These are phyloP conservation scores for Paecilomyces niveus DNA, from an alignment of 2,329 filamentous ascomycete species.

Conservation along the genomic window DNA sequence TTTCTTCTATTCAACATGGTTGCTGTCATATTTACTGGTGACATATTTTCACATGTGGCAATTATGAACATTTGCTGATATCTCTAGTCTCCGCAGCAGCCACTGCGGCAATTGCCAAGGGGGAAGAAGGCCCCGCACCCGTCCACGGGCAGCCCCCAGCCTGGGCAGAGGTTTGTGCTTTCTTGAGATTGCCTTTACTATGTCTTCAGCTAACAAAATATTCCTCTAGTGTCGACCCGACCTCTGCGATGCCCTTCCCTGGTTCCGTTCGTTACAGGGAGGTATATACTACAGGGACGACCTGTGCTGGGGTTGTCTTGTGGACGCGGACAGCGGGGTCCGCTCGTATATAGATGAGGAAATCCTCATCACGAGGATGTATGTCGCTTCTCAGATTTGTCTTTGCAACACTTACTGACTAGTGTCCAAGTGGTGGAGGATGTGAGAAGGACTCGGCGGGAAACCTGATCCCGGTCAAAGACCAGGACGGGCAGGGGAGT, in stretches of 20 bases:
- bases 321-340: conserved; percentile 48
- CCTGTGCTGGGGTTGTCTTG: conserved; percentile 51
- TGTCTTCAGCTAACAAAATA: background rate
- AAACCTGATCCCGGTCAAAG: conserved; percentile 38
- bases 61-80: background rate
- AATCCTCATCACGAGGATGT: conserved; percentile 58
- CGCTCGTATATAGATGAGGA: conserved; percentile 55
- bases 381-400: conserved; percentile 19
- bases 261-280: conserved; percentile 56
- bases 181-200: background rate
- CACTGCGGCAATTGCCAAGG: background rate
- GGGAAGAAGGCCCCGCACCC: background rate
- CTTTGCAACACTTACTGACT: conserved; percentile 9
- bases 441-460: conserved; percentile 41
- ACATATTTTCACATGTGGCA: background rate
- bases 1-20: background rate
- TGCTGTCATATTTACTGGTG: background rate
- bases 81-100: background rate
- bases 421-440: conserved; percentile 45
- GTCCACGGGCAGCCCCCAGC: conserved; percentile 39
- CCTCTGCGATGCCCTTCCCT: conserved; percentile 57
- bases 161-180: conserved; percentile 43
- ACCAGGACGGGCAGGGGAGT: conserved; percentile 36
- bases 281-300: conserved; percentile 48
- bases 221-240: conserved; percentile 42